Percentiles rank a stretch among this genome's conserved stretches.
Conservation (phyloP, 176 grass and related monocot genomes). For the Juncus effusus region DNA sequence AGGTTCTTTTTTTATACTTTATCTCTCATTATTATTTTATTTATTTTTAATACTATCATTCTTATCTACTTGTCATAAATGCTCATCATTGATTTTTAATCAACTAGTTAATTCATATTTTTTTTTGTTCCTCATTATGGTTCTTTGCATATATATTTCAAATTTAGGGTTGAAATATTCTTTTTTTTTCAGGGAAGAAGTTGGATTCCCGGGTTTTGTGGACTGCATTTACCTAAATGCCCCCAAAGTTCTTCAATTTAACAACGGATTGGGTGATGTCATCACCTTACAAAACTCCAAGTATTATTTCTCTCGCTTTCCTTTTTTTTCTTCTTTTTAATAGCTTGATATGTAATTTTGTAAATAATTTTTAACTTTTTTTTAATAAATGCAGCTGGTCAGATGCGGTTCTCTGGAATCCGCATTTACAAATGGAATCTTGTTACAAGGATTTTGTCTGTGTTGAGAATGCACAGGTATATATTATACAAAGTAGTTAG, state of each 20-base stretch:
- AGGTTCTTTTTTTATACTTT: conserved; percentile 40
- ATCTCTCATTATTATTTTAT: conserved; percentile 17
- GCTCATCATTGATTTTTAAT: too few species aligned
- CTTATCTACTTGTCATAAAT: not conserved
- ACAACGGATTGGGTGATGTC: conserved; percentile 91
- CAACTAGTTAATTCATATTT: too few species aligned
- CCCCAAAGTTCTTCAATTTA: conserved; percentile 54
- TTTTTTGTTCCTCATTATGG: not conserved
- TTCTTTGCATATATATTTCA: not conserved
- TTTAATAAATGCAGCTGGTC: conserved; percentile 65
- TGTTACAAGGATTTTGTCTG: conserved; percentile 98
- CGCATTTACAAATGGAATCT: conserved; percentile 86
- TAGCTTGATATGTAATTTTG: not conserved
- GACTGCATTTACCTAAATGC: conserved; percentile 85
- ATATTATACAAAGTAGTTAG: not conserved
- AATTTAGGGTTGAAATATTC: conserved; percentile 20
- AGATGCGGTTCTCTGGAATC: conserved; percentile 97
- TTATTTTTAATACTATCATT: not conserved
- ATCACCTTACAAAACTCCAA: conserved; percentile 66
- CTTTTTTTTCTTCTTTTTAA: conserved; percentile 1
- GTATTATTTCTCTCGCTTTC: conserved; percentile 29
- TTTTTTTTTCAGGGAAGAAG: conserved; percentile 48
- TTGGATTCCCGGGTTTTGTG: conserved; percentile 83
- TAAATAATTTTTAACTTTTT: conserved; percentile 29
- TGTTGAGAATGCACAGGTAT: conserved; percentile 95